A percentile compares a stretch with the other conserved stretches of the same genome.
Conservation (phyloP, 306 rosid genomes). For the Alnus rubra region DNA sequence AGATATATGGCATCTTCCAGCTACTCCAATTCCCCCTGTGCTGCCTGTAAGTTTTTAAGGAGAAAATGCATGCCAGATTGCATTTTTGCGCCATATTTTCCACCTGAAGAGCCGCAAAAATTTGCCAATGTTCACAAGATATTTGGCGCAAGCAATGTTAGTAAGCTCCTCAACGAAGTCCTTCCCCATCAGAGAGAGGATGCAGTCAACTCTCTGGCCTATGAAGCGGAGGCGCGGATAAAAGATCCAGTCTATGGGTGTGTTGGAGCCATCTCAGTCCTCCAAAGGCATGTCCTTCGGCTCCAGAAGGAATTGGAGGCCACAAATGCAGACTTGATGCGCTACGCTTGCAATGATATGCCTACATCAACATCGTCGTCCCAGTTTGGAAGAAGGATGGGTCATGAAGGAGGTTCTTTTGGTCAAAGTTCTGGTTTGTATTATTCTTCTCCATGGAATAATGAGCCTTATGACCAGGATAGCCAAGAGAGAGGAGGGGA, state of each 20-base stretch:
- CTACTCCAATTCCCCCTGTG: constrained; percentile 80
- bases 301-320: constrained; percentile 90
- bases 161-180: constrained; percentile 79
- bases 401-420: constrained; percentile 37
- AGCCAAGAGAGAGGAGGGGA: constrained; percentile 42
- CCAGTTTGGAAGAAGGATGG: constrained; percentile 29
- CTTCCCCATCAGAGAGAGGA: constrained; percentile 83
- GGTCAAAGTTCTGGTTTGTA: constrained; percentile 43
- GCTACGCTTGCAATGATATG: constrained; percentile 51
- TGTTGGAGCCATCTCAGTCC: constrained; percentile 81
- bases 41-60: constrained; percentile 87
- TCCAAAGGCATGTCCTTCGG: constrained; percentile 70
- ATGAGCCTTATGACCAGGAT: constrained; percentile 35
- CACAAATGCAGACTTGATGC: constrained; percentile 68
- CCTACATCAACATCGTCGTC: constrained; percentile 9
- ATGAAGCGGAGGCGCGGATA: constrained; percentile 90
- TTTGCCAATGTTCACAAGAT: constrained; percentile 88
- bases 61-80: constrained; percentile 83
- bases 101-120: constrained; percentile 86
- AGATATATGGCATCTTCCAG: constrained; percentile 64
- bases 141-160: constrained; percentile 92
- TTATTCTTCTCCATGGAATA: constrained; percentile 44
- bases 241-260: constrained; percentile 96
- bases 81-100: constrained; percentile 79
- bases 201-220: constrained; percentile 83